These are phyloP conservation scores for Lanmaoa rubissima DNA, from an alignment of 768 basidiomycete species.

Conservation along the genomic window DNA sequence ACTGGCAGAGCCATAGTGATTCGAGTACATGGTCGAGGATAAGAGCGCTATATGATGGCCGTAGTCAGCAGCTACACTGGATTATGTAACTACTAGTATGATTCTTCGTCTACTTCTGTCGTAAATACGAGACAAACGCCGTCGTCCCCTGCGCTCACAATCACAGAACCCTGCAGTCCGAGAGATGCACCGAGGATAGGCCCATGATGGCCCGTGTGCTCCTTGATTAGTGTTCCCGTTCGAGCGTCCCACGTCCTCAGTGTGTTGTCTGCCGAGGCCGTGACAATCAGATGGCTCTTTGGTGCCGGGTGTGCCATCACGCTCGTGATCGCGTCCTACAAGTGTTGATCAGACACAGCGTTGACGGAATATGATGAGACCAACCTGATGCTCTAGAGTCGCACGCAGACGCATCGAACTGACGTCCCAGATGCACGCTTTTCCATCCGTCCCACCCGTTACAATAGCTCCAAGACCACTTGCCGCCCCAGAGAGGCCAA, in stretches of 20 bases:
- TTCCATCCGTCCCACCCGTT: conserved; percentile 91
- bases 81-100: conserved; percentile 20
- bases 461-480: conserved; percentile 59
- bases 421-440: conserved; percentile 93
- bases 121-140: conserved; percentile 81
- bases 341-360: conserved; percentile 3
- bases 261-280: conserved; percentile 83
- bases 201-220: conserved; percentile 80
- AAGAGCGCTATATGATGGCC: not conserved
- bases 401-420: conserved; percentile 80
- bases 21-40: conserved; percentile 38
- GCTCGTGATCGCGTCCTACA: conserved; percentile 83
- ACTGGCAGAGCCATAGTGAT: conserved; percentile 35
- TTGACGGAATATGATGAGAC: conserved; percentile 18
- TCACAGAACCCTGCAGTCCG: conserved; percentile 63
- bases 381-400: conserved; percentile 79
- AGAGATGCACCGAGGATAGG: conserved; percentile 75
- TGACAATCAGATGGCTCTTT: conserved; percentile 74
- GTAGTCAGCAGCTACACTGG: not conserved
- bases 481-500: conserved; percentile 65
- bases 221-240: conserved; percentile 71
- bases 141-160: conserved; percentile 91
- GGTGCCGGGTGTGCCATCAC: conserved; percentile 74
- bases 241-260: conserved; percentile 93
- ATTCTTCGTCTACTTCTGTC: conserved; percentile 42